phyloP scores from a whole-genome alignment of 352 stramenopile species.

The Pythium phragmiticola region DNA sequence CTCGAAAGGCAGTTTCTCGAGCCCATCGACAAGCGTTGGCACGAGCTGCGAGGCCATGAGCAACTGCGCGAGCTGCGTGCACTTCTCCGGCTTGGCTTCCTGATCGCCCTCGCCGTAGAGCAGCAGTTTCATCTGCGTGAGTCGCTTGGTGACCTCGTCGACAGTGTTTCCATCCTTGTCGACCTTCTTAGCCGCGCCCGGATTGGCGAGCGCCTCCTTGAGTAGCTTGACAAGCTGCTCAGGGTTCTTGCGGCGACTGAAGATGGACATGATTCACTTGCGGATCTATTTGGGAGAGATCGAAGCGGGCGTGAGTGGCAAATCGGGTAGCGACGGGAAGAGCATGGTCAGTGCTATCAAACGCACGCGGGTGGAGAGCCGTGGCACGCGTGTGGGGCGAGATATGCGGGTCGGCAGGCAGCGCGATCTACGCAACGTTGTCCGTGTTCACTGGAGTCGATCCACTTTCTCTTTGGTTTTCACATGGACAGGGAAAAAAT shows the following conservation, averaged over 20 bases:
- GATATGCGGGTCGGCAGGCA: neutral
- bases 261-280: slow-evolving; percentile 51
- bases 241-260: slow-evolving; percentile 74
- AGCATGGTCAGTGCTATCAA: neutral
- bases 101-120: slow-evolving; percentile 81
- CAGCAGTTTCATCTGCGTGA: slow-evolving; percentile 84
- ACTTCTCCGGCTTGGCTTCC: slow-evolving; percentile 79
- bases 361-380: neutral
- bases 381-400: neutral
- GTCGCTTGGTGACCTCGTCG: slow-evolving; percentile 75
- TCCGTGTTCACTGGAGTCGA: neutral
- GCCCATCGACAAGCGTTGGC: slow-evolving; percentile 57
- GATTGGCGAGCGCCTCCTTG: slow-evolving; percentile 65
- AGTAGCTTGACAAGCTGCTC: slow-evolving; percentile 83
- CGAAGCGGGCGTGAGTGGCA: neutral
- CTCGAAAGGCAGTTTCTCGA: slow-evolving; percentile 84
- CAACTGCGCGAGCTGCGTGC: slow-evolving; percentile 68
- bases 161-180: slow-evolving; percentile 63
- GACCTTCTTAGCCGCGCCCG: slow-evolving; percentile 43
- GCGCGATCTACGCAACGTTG: too few species aligned
- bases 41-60: slow-evolving; percentile 72
- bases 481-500: slow-evolving; percentile 1
- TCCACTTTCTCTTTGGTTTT: neutral
- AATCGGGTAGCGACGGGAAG: neutral
- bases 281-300: neutral